Evolutionary conservation across 1,139 yeast genomes (phyloP).

Genomic region (Saccharomyces hybrid): DNA sequence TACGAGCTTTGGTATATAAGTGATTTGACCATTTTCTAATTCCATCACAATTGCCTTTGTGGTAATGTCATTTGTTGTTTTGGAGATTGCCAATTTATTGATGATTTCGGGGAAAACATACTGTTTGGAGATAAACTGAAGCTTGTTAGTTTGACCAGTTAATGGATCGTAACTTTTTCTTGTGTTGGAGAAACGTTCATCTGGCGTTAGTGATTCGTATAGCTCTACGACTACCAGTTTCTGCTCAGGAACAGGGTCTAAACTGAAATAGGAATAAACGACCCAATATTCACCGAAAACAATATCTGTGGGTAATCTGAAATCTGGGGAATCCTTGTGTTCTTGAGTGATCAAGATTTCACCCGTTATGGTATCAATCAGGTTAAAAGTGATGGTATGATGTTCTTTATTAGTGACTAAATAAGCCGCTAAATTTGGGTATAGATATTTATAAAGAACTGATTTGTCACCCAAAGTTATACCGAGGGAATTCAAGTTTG

Average conservation of each 20-base stretch:
- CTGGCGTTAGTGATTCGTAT: slow-evolving; percentile 54
- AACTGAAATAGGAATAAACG: slow-evolving; percentile 56
- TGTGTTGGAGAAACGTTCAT: slow-evolving; percentile 32
- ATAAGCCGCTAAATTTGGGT: slow-evolving; percentile 59
- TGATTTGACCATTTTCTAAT: slow-evolving; percentile 55
- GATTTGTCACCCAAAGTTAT: slow-evolving; percentile 60
- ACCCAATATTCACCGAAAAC: slow-evolving; percentile 81
- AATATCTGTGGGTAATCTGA: slow-evolving; percentile 41
- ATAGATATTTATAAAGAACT: slow-evolving; percentile 76
- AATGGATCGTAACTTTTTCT: slow-evolving; percentile 14
- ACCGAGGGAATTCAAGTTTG: slow-evolving; percentile 58
- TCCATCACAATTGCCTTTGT: slow-evolving; percentile 57
- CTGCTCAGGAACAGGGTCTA: slow-evolving; percentile 40
- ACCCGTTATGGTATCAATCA: slow-evolving; percentile 69
- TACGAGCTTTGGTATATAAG: slow-evolving; percentile 58
- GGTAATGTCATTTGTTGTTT: slow-evolving; percentile 68
- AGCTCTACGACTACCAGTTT: slow-evolving; percentile 68
- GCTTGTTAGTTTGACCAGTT: slow-evolving; percentile 30
- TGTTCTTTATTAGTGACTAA: slow-evolving; percentile 38
- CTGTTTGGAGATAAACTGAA: slow-evolving; percentile 46
- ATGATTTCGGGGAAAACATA: slow-evolving; percentile 55
- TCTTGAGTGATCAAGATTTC: slow-evolving; percentile 44
- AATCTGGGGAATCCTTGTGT: slow-evolving; percentile 36
- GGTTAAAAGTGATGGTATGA: slow-evolving; percentile 37
- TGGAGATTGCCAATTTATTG: slow-evolving; percentile 46